Percentiles rank a stretch among this genome's conserved stretches.
Evolutionary conservation across 371 early-diverging fungal species (phyloP).

Genomic region (Catenaria anguillulae): DNA sequence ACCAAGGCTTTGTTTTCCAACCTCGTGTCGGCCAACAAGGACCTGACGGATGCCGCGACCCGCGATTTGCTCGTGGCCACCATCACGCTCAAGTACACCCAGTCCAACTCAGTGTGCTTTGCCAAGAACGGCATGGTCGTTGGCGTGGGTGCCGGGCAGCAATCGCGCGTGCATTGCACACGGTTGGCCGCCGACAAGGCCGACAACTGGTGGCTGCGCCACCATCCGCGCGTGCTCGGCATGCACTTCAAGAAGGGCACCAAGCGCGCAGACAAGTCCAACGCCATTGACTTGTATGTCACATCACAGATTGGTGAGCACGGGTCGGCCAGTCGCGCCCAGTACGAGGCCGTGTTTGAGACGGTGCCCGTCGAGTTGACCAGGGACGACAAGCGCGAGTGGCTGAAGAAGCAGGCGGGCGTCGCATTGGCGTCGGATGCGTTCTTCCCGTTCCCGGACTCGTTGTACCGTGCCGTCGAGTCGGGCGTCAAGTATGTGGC

Average conservation of each 20-base stretch:
- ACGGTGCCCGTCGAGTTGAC: conserved; percentile 63
- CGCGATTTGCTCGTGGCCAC: conserved; percentile 88
- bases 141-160: conserved; percentile 95
- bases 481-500: conserved; percentile 80
- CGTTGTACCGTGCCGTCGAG: conserved; percentile 69
- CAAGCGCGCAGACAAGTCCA: conserved; percentile 90
- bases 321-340: conserved; percentile 56
- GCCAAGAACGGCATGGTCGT: conserved; percentile 96
- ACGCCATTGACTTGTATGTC: conserved; percentile 90
- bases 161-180: conserved; percentile 94
- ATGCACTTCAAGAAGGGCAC: conserved; percentile 69
- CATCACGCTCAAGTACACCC: conserved; percentile 93
- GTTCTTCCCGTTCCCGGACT: conserved; percentile 97
- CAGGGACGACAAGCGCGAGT: conserved; percentile 51
- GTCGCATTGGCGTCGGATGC: conserved; percentile 86
- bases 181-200: conserved; percentile 97
- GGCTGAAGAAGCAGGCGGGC: conserved; percentile 49
- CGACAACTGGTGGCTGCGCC: conserved; percentile 94
- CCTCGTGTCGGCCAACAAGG: conserved; percentile 62
- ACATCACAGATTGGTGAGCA: conserved; percentile 62
- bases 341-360: conserved; percentile 68
- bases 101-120: conserved; percentile 94
- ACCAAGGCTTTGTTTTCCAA: conserved; percentile 57
- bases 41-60: conserved; percentile 50
- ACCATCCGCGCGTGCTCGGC: conserved; percentile 76